Percentiles rank a stretch among this genome's conserved stretches.
Evolutionary conservation across 1,284 basidiomycete genomes (phyloP).

Genomic region (Irpex sp.): DNA sequence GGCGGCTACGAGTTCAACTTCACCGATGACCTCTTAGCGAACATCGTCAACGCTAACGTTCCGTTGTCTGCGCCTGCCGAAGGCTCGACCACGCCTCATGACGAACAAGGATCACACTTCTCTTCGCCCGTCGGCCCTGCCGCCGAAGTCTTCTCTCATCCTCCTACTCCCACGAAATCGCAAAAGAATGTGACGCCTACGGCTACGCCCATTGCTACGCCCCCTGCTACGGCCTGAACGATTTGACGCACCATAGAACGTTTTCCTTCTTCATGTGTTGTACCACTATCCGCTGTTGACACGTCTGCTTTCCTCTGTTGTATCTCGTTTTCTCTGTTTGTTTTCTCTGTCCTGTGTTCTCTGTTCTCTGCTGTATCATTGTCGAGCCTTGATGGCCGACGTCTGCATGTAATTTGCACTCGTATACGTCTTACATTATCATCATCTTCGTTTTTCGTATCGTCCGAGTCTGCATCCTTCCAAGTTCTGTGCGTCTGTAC

Average conservation of each 20-base stretch:
- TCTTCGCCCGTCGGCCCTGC: neutral
- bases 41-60: neutral
- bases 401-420: neutral
- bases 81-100: neutral
- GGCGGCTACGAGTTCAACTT: neutral
- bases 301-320: neutral
- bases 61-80: neutral
- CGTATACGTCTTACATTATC: neutral
- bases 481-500: neutral
- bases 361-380: neutral
- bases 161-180: neutral
- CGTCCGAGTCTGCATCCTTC: neutral
- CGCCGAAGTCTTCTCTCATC: neutral
- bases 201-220: neutral
- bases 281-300: neutral
- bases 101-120: neutral
- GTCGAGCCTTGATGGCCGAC: neutral
- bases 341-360: neutral
- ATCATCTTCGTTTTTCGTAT: neutral
- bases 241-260: neutral
- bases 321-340: neutral
- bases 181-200: neutral
- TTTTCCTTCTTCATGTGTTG: neutral
- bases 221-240: neutral
- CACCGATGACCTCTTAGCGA: neutral